phyloP scores from a whole-genome alignment of 495 filamentous ascomycete genomes.

The Thozetella sp. region DNA sequence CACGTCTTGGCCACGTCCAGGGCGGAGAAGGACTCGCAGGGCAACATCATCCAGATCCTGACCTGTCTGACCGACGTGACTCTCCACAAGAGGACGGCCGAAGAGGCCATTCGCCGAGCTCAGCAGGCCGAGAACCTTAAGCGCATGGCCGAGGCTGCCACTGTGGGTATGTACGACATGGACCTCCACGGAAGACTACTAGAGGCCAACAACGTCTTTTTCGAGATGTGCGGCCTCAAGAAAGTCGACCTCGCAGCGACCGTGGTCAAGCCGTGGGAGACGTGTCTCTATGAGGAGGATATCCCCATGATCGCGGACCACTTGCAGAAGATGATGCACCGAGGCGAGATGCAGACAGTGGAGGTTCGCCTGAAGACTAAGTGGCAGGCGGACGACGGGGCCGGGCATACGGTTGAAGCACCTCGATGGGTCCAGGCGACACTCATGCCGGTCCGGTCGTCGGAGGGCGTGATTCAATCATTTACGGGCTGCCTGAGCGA shows the following conservation, averaged over 20 bases:
- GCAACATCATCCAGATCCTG: conserved; percentile 35
- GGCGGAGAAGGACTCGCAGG: conserved; percentile 36
- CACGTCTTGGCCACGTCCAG: conserved; percentile 38
- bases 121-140: conserved; percentile 49
- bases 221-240: conserved; percentile 39
- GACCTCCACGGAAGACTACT: conserved; percentile 39
- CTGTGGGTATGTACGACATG: conserved; percentile 50
- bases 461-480: conserved; percentile 28
- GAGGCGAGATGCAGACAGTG: conserved; percentile 26
- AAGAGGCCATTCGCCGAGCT: conserved; percentile 41
- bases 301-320: conserved; percentile 19
- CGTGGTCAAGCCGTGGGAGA: conserved; percentile 34
- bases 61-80: conserved; percentile 50
- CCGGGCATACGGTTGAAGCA: conserved; percentile 23
- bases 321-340: conserved; percentile 23
- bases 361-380: conserved; percentile 34
- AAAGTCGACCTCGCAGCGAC: conserved; percentile 28
- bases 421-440: conserved; percentile 34
- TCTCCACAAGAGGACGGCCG: conserved; percentile 37
- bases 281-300: conserved; percentile 31
- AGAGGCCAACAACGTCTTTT: conserved; percentile 45
- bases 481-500: conserved; percentile 39
- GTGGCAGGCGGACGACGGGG: conserved; percentile 27
- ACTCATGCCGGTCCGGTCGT: conserved; percentile 30
- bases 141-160: conserved; percentile 47